A percentile compares a stretch with the other conserved stretches of the same genome.
Evolutionary conservation across 768 basidiomycete genomes (phyloP).

Genomic region (Macrolepiota dolichaula): DNA sequence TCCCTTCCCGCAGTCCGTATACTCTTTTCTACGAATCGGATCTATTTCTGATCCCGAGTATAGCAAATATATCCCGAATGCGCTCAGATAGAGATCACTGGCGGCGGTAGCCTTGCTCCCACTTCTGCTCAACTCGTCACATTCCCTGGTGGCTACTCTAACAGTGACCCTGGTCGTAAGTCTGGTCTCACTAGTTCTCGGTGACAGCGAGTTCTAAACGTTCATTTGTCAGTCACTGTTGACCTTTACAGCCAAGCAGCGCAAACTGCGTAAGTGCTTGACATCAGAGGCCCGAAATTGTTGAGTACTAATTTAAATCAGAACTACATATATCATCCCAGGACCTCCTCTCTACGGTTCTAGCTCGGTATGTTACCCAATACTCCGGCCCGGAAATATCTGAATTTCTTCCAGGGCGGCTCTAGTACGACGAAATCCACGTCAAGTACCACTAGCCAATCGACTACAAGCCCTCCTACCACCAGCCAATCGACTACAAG

Average conservation of each 20-base stretch:
- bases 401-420: neutral
- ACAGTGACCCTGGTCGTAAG: conserved; percentile 40
- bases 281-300: neutral
- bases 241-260: conserved; percentile 38
- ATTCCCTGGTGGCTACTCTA: conserved; percentile 45
- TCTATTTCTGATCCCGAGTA: neutral
- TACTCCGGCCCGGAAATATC: no score
- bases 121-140: conserved; percentile 41
- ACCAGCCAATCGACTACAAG: conserved; percentile 15
- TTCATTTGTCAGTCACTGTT: conserved; percentile 28
- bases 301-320: conserved; percentile 1
- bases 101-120: conserved; percentile 36
- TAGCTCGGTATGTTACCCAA: conserved; percentile 5
- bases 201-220: conserved; percentile 20
- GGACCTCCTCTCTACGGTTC: conserved; percentile 46
- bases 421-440: neutral
- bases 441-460: neutral
- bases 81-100: conserved; percentile 40
- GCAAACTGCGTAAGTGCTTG: conserved; percentile 22
- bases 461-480: conserved; percentile 17
- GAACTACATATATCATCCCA: conserved; percentile 40
- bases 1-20: conserved; percentile 46
- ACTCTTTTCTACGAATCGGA: conserved; percentile 1
- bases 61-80: conserved; percentile 71
- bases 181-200: neutral